phyloP scores from a whole-genome alignment of 73 alveolate species.

The Effrenium voratum region DNA sequence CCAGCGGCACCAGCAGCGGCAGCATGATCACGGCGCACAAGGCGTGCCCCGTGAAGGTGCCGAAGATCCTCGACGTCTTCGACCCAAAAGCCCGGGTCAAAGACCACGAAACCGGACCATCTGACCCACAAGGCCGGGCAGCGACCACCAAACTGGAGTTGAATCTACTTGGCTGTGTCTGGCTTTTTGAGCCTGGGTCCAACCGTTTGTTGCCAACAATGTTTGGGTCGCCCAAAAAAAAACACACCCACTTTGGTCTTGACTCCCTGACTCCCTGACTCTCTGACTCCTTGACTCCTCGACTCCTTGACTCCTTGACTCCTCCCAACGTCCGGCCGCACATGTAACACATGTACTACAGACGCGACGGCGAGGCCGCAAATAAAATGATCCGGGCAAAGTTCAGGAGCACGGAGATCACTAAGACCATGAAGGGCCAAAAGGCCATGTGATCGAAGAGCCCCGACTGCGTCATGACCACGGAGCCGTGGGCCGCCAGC shows the following conservation, averaged over 20 bases:
- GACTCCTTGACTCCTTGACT: not conserved
- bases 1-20: conserved; percentile 75
- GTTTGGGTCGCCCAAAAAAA: too few species aligned
- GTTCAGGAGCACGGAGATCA: conserved; percentile 7
- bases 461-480: conserved; percentile 8
- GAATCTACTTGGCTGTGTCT: too few species aligned
- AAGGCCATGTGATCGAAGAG: not conserved
- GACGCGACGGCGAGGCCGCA: not conserved
- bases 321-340: not conserved
- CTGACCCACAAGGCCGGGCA: too few species aligned
- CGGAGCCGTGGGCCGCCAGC: conserved; percentile 63
- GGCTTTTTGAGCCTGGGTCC: too few species aligned
- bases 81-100: too few species aligned
- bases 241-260: not conserved
- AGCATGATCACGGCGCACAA: conserved; percentile 40
- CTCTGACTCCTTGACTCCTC: not conserved
- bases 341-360: not conserved
- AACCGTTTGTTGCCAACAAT: too few species aligned
- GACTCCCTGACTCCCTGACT: not conserved
- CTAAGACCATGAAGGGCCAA: conserved; percentile 62
- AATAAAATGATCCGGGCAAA: not conserved
- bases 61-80: conserved; percentile 43
- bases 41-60: conserved; percentile 59
- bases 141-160: too few species aligned
- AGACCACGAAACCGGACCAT: too few species aligned